Conservation (phyloP, 371 early-diverging fungal species). For the Homolaphlyctis polyrhiza region DNA sequence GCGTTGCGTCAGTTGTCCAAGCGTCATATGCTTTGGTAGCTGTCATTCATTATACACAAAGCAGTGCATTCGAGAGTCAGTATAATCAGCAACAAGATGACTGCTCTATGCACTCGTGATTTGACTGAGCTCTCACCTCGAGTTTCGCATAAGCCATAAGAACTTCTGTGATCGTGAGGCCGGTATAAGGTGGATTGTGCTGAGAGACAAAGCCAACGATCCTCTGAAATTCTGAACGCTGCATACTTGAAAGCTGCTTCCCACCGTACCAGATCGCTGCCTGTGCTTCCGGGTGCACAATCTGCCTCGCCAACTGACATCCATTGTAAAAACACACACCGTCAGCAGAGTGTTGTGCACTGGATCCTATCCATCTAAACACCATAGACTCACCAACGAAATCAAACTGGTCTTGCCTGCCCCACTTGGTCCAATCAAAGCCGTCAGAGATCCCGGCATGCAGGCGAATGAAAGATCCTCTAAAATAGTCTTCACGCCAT, state of each 20-base stretch:
- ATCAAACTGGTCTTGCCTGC: constrained; percentile 23
- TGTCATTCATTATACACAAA: too few species aligned
- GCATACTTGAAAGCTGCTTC: constrained; percentile 6
- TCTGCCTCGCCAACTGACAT: background rate
- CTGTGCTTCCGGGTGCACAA: background rate
- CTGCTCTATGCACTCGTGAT: background rate
- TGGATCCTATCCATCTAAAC: background rate
- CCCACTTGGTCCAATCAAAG: constrained; percentile 21
- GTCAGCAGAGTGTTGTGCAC: too few species aligned
- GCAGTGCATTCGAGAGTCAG: too few species aligned
- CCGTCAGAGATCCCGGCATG: constrained; percentile 21
- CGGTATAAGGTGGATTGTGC: constrained; percentile 21
- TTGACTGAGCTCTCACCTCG: constrained; percentile 4
- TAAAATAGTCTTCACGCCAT: constrained; percentile 9
- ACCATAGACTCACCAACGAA: constrained; percentile 8
- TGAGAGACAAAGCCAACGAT: constrained; percentile 23
- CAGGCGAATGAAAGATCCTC: constrained; percentile 12
- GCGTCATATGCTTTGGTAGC: too few species aligned
- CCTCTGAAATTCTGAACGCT: constrained; percentile 4
- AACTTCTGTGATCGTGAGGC: constrained; percentile 19
- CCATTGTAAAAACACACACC: too few species aligned
- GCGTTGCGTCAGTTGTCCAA: constrained; percentile 7
- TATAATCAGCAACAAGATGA: background rate
- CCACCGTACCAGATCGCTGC: constrained; percentile 10
- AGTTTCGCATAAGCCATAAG: constrained; percentile 18